Evolutionary conservation across 2,329 filamentous ascomycete genomes (phyloP).

Genomic region (Arthrobotrys sphaeroides): DNA sequence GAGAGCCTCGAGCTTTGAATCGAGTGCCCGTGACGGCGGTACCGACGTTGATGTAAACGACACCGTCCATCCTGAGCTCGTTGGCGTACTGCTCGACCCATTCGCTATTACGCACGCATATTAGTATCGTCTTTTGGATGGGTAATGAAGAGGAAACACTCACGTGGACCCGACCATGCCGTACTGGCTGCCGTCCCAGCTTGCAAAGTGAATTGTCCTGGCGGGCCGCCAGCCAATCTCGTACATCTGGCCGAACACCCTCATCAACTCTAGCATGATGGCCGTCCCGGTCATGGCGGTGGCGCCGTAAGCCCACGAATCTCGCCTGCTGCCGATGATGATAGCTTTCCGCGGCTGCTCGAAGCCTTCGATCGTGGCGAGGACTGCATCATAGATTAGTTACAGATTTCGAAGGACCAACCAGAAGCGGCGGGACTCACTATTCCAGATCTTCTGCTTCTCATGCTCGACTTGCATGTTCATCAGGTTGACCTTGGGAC

Average conservation of each 20-base stretch:
- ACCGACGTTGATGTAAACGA: slow-evolving; percentile 92
- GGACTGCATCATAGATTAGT: slow-evolving; percentile 64
- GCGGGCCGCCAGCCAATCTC: slow-evolving; percentile 85
- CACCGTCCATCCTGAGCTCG: slow-evolving; percentile 74
- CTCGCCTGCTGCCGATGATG: slow-evolving; percentile 91
- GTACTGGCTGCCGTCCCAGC: slow-evolving; percentile 94
- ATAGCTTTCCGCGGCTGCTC: slow-evolving; percentile 85
- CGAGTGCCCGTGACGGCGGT: slow-evolving; percentile 78
- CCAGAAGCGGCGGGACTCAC: slow-evolving; percentile 16
- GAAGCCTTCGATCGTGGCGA: slow-evolving; percentile 82
- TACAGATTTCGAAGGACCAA: neutral
- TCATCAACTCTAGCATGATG: slow-evolving; percentile 86
- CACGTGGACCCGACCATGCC: slow-evolving; percentile 88
- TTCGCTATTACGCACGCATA: slow-evolving; percentile 65
- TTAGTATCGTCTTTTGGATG: slow-evolving; percentile 1
- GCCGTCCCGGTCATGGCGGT: slow-evolving; percentile 90
- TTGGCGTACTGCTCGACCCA: slow-evolving; percentile 88
- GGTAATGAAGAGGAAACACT: slow-evolving; percentile 23
- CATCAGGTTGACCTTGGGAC: slow-evolving; percentile 80
- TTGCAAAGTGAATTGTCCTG: slow-evolving; percentile 95
- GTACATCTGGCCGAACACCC: slow-evolving; percentile 82
- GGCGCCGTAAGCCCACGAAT: slow-evolving; percentile 89
- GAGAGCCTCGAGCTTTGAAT: slow-evolving; percentile 82
- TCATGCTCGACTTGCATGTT: slow-evolving; percentile 87
- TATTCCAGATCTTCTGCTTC: slow-evolving; percentile 86